Evolutionary conservation across 139 green algal species (phyloP).

Genomic region (Dunaliella sp.): DNA sequence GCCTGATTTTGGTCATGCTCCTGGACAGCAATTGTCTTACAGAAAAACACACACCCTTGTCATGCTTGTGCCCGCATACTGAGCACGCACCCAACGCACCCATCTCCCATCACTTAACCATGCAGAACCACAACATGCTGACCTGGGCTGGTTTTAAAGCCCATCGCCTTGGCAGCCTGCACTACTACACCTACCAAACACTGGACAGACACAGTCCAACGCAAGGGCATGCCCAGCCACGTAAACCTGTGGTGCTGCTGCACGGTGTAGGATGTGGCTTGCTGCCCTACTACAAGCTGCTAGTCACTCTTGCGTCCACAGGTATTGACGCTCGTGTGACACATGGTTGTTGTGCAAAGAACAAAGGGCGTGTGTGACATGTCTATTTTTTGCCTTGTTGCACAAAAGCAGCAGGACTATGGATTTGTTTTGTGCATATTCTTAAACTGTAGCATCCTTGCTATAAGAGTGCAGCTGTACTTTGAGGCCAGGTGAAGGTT

Average conservation of each 20-base stretch:
- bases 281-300: constrained; percentile 38
- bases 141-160: constrained; percentile 12
- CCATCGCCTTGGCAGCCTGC: not conserved
- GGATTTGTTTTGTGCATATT: too few relatives aligned
- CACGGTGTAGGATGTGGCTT: constrained; percentile 44
- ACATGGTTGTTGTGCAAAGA: not conserved
- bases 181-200: constrained; percentile 3
- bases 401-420: too few relatives aligned
- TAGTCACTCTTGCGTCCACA: constrained; percentile 42
- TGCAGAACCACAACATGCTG: constrained; percentile 35
- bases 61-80: too few relatives aligned
- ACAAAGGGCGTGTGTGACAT: not conserved
- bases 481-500: too few relatives aligned
- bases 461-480: too few relatives aligned
- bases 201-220: not conserved
- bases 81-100: too few relatives aligned
- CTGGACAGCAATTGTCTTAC: too few relatives aligned
- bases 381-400: not conserved
- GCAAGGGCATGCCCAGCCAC: not conserved
- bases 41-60: too few relatives aligned
- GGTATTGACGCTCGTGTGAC: too few relatives aligned
- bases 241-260: constrained; percentile 24
- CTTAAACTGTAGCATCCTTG: too few relatives aligned
- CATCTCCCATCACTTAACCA: not conserved
- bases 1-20: too few relatives aligned